These are phyloP conservation scores for Pseudonitzschia pungens DNA, from an alignment of 108 stramenopile species.

Conservation along the genomic window DNA sequence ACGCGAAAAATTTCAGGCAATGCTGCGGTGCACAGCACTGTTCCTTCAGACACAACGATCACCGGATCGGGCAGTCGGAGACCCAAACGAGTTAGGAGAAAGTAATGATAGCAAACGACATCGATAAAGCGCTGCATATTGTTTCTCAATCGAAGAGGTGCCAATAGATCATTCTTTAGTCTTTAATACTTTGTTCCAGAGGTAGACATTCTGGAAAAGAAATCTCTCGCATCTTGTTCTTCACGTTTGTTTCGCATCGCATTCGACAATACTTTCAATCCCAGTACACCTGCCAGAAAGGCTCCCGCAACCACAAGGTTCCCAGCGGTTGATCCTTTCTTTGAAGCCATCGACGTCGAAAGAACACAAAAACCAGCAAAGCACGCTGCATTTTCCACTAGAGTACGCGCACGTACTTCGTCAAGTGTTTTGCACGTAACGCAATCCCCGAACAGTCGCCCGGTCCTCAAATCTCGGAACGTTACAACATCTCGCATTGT, in stretches of 20 bases:
- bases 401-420: constrained; percentile 25
- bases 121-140: not conserved
- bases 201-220: constrained; percentile 67
- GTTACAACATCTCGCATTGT: constrained; percentile 70
- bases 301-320: constrained; percentile 14
- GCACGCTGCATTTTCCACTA: constrained; percentile 41
- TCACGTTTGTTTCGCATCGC: constrained; percentile 33
- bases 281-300: constrained; percentile 25
- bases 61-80: not conserved
- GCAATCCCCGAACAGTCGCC: constrained; percentile 67
- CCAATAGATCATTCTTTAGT: not conserved
- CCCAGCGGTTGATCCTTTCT: not conserved
- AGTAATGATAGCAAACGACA: not conserved
- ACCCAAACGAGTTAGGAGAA: not conserved
- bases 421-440: constrained; percentile 33
- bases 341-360: constrained; percentile 30
- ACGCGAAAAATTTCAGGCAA: not conserved
- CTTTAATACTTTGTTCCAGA: constrained; percentile 70
- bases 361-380: constrained; percentile 43
- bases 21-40: not conserved
- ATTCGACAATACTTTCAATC: constrained; percentile 34
- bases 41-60: not conserved
- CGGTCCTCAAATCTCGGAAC: constrained; percentile 54
- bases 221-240: constrained; percentile 58
- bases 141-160: not conserved